Percentiles rank a stretch among this genome's conserved stretches.
Conservation (phyloP, 176 grass and related monocot species). For the Ensete glaucum region DNA sequence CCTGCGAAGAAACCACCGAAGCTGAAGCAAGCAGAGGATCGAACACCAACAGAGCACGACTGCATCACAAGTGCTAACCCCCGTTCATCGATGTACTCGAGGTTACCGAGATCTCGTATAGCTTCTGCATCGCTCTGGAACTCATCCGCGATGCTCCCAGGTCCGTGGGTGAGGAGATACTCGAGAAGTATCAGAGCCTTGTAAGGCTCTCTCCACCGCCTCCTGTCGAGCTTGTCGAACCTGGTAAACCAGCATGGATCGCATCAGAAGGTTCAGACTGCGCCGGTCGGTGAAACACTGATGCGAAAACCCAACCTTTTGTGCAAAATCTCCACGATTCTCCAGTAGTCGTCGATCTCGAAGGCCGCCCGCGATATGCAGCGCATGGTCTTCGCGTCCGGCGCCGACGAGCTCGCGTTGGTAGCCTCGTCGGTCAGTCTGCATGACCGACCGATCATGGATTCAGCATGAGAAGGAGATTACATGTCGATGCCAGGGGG, state of each 20-base stretch:
- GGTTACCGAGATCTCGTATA: constrained; percentile 32
- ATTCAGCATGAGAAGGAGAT: neutral
- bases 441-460: neutral
- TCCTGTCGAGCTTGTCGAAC: constrained; percentile 59
- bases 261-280: no score
- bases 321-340: constrained; percentile 75
- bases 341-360: constrained; percentile 83
- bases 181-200: constrained; percentile 78
- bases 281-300: no score
- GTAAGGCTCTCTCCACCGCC: constrained; percentile 81
- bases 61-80: constrained; percentile 26
- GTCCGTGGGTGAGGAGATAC: constrained; percentile 78
- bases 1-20: constrained; percentile 17
- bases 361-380: constrained; percentile 82
- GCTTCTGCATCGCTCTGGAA: constrained; percentile 45
- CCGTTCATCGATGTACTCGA: constrained; percentile 78
- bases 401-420: constrained; percentile 52
- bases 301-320: constrained; percentile 14
- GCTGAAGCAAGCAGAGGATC: neutral
- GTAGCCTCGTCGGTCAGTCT: constrained; percentile 90
- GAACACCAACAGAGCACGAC: neutral
- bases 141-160: constrained; percentile 51
- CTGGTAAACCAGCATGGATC: constrained; percentile 11
- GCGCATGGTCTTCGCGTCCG: constrained; percentile 70
- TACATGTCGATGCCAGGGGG: neutral